Percentiles rank a stretch among this genome's conserved stretches.
Evolutionary conservation across 176 grass and related monocot genomes (phyloP).

Genomic region (Ensete ventricosum): DNA sequence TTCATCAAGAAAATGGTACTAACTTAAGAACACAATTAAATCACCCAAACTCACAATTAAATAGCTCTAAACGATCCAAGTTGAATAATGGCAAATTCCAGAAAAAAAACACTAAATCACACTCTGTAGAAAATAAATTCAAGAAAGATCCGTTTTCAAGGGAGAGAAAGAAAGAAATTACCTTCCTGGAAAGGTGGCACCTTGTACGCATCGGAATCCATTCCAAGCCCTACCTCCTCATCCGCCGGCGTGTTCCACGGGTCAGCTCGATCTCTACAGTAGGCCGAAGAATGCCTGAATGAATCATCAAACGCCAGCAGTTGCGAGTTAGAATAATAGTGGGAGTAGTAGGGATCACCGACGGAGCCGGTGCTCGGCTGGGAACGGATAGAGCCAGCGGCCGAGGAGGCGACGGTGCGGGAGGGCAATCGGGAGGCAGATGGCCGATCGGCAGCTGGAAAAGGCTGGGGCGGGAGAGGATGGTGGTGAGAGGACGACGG

Average conservation of each 20-base stretch:
- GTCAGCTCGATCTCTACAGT: not conserved
- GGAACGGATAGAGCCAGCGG: not conserved
- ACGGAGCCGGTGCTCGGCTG: not conserved
- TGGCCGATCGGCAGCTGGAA: not conserved
- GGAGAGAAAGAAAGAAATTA: not conserved
- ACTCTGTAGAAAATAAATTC: too few relatives aligned
- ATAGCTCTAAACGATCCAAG: too few relatives aligned
- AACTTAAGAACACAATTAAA: too few relatives aligned
- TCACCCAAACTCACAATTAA: too few relatives aligned
- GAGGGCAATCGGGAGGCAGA: not conserved
- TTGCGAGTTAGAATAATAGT: not conserved
- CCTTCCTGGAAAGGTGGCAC: not conserved
- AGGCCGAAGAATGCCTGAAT: not conserved
- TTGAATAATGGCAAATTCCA: too few relatives aligned
- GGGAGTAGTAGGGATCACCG: not conserved
- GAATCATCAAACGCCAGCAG: not conserved
- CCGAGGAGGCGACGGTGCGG: not conserved
- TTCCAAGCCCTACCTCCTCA: not conserved
- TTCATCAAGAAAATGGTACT: too few relatives aligned
- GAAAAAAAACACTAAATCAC: too few relatives aligned
- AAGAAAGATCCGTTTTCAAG: not conserved
- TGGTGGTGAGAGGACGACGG: not conserved
- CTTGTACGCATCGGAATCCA: not conserved
- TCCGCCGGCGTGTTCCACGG: constrained; percentile 1
- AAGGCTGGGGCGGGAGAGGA: not conserved